Base-by-base conservation (phyloP, 192 early-diverging fungal species). In the Backusella westeae region DNA sequence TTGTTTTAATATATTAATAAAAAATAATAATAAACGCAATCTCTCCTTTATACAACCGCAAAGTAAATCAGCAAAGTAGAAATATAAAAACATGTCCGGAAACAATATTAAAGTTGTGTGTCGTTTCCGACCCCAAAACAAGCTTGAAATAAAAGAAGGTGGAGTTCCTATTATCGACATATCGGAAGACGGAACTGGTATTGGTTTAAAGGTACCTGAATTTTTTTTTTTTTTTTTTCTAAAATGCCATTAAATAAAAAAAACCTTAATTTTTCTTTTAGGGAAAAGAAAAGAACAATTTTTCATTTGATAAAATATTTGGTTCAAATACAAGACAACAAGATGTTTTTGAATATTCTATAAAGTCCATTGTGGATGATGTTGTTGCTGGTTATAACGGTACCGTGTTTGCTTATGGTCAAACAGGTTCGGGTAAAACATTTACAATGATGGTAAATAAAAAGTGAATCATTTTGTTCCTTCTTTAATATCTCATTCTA, bases 321-420 rank as follows among this genome's bases (percentile, higher is more conserved):
- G 93, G 93, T 35, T 91, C 89, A 69, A 88, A 90, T 36, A 89
- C 94, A 5, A 86, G 88, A 3, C 97, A 99, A 84, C 82, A 92
- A 63, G 87, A 93, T 53, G 89, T 97, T 35, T 99, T 97, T 82
- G 91, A 95, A 72, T 96, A 97, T 73, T 91, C 97, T n/a, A 96
- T 97, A 74, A 90, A 90, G 76, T 89, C 95, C 65, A 95, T 95
- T 73, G 93, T 99, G 67, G 94, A 96, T 84, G 97, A 79, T 76
- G 71, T 81, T 42, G 68, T 84, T 36, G 69, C 76, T 68, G 97
- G 98, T 72, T 99, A 99, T 87, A 98, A 99, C 83, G 96, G 96
- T 56, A 99, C 97, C 6, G 96, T 99, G 34, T 99, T 99, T 81
- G 97, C 97, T 49, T 99, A 99, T 78, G 98, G 98, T 77, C 98